phyloP scores from a whole-genome alignment of 2,329 filamentous ascomycete genomes.

The Cryphonectria carpinicola region DNA sequence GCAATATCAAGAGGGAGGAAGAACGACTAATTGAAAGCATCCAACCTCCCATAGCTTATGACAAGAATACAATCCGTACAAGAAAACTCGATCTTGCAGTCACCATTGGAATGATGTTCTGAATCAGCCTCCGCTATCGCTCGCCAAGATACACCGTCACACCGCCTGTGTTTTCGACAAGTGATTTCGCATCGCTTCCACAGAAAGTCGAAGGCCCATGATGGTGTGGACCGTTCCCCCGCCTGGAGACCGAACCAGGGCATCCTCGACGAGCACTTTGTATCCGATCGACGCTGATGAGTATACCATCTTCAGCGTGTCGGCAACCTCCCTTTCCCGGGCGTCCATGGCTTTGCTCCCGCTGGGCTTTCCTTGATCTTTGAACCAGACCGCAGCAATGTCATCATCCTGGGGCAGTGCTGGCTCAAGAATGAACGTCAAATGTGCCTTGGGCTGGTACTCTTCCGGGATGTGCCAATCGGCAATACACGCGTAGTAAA shows the following conservation, averaged over 20 bases:
- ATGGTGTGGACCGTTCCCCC: background rate
- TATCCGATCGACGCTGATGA: conserved; percentile 1
- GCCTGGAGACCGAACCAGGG: background rate
- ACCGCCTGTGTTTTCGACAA: background rate
- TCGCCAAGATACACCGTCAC: background rate
- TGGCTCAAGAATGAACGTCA: background rate
- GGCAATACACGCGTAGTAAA: conserved; percentile 2
- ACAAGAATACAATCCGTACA: no score
- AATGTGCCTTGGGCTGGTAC: background rate
- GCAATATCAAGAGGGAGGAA: no score
- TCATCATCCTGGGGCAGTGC: background rate
- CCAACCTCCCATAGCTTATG: background rate
- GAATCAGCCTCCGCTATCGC: background rate
- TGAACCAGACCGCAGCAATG: background rate
- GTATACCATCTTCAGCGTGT: background rate
- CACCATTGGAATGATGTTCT: background rate
- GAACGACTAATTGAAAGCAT: background rate
- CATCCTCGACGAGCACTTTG: background rate
- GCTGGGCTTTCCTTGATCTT: background rate
- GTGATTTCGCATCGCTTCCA: background rate
- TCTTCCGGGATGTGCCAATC: background rate
- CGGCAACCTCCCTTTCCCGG: background rate
- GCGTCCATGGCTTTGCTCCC: background rate
- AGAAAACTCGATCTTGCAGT: background rate
- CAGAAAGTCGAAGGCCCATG: background rate